Conservation (phyloP, 2,329 filamentous ascomycete genomes). For the Colletotrichum chlorophyti region DNA sequence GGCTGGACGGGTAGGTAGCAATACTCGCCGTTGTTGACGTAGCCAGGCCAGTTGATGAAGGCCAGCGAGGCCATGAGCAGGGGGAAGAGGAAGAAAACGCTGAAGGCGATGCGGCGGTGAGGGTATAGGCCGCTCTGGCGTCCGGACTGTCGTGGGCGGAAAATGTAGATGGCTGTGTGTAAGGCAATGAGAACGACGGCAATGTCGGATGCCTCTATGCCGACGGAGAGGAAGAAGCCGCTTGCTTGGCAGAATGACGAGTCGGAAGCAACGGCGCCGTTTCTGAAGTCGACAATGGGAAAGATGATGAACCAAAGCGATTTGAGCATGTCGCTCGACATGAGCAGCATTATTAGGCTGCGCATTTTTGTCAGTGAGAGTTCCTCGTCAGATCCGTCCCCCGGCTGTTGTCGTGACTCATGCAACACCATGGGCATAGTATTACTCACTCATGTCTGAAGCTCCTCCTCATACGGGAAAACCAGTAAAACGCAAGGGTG, state of each 20-base stretch:
- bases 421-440: neutral
- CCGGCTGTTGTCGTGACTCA: too few species aligned
- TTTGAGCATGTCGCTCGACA: conserved; percentile 76
- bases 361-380: conserved; percentile 31
- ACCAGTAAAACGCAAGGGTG: conserved; percentile 71
- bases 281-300: conserved; percentile 62
- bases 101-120: conserved; percentile 67
- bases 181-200: conserved; percentile 76
- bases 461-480: conserved; percentile 73
- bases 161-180: conserved; percentile 76
- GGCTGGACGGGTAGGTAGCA: conserved; percentile 74
- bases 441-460: conserved; percentile 74
- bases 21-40: conserved; percentile 68
- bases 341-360: conserved; percentile 77
- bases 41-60: conserved; percentile 65
- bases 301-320: conserved; percentile 73
- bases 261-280: conserved; percentile 54
- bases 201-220: conserved; percentile 75
- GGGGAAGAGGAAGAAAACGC: conserved; percentile 63
- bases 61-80: conserved; percentile 66
- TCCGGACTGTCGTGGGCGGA: conserved; percentile 56
- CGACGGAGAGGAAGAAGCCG: conserved; percentile 71
- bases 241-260: conserved; percentile 70
- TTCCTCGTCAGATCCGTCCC: too few species aligned
- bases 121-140: conserved; percentile 72